Conservation (phyloP, 2,329 filamentous ascomycete genomes). For the Neofusicoccum kwambonambiense region DNA sequence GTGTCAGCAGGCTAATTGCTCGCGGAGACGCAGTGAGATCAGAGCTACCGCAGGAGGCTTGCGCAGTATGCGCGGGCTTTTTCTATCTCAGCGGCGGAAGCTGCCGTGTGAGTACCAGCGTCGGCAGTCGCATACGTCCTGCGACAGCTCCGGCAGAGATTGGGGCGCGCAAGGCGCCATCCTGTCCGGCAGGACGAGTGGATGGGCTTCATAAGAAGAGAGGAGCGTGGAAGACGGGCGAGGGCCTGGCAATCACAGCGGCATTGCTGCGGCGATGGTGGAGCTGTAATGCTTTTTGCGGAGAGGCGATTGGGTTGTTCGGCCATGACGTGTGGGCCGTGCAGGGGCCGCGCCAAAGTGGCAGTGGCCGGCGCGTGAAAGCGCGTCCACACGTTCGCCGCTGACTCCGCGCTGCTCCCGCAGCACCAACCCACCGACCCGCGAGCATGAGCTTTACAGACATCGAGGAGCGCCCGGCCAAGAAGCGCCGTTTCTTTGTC, state of each 20-base stretch:
- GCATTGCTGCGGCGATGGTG: background rate
- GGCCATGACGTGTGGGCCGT: constrained; percentile 10
- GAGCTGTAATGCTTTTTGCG: constrained; percentile 10
- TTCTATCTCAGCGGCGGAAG: constrained; percentile 50
- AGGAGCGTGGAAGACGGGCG: background rate
- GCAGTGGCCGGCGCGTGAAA: constrained; percentile 1
- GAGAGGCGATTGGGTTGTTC: constrained; percentile 11
- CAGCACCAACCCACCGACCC: background rate
- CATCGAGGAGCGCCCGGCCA: constrained; percentile 54
- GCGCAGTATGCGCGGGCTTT: constrained; percentile 59
- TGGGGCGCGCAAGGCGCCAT: constrained; percentile 8
- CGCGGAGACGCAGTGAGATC: background rate
- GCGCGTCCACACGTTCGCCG: constrained; percentile 6
- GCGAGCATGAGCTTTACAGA: constrained; percentile 39
- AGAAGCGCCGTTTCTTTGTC: constrained; percentile 64
- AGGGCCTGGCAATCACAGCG: background rate
- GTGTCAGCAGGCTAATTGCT: background rate
- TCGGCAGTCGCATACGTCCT: constrained; percentile 14
- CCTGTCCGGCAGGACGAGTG: background rate
- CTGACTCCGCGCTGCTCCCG: constrained; percentile 14
- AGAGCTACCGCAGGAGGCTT: constrained; percentile 53
- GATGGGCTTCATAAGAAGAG: background rate
- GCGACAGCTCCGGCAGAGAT: constrained; percentile 5
- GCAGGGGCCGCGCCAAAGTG: constrained; percentile 25
- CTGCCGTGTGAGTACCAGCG: constrained; percentile 12